Evolutionary conservation across 306 rosid species (phyloP).

Genomic region (Lotus japonicus): DNA sequence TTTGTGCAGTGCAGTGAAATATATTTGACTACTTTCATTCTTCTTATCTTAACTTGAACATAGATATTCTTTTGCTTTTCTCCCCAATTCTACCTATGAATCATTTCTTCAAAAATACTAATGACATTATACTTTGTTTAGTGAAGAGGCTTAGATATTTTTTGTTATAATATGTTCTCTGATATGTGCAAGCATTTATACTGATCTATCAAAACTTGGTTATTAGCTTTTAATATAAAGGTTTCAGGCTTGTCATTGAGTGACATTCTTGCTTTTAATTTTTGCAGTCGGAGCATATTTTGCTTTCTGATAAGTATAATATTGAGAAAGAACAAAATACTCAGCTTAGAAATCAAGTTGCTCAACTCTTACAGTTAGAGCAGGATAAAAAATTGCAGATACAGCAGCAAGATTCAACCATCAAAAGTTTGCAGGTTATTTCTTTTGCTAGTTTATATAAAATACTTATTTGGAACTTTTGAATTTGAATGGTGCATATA

Average conservation of each 20-base stretch:
- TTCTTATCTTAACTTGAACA: background rate
- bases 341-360: conserved; percentile 86
- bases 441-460: background rate
- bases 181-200: background rate
- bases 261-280: conserved; percentile 24
- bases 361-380: conserved; percentile 76
- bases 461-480: background rate
- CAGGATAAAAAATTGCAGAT: conserved; percentile 80
- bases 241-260: conserved; percentile 22
- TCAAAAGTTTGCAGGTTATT: conserved; percentile 73
- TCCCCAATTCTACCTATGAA: background rate
- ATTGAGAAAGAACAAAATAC: conserved; percentile 84
- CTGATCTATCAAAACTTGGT: background rate
- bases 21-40: background rate
- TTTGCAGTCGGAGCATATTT: conserved; percentile 77
- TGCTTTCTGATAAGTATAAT: conserved; percentile 68
- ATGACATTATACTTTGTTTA: conserved; percentile 3
- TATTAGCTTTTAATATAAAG: conserved; percentile 9
- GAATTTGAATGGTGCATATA: background rate
- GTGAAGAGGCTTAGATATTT: background rate
- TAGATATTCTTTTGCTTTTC: background rate
- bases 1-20: background rate
- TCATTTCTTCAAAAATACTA: background rate
- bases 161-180: background rate
- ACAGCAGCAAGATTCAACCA: conserved; percentile 67